Percentiles rank a stretch among this genome's conserved stretches.
These are phyloP conservation scores for Acanthamoeba divionensis DNA, from an alignment of 208 protist genomes.

Conservation along the genomic window DNA sequence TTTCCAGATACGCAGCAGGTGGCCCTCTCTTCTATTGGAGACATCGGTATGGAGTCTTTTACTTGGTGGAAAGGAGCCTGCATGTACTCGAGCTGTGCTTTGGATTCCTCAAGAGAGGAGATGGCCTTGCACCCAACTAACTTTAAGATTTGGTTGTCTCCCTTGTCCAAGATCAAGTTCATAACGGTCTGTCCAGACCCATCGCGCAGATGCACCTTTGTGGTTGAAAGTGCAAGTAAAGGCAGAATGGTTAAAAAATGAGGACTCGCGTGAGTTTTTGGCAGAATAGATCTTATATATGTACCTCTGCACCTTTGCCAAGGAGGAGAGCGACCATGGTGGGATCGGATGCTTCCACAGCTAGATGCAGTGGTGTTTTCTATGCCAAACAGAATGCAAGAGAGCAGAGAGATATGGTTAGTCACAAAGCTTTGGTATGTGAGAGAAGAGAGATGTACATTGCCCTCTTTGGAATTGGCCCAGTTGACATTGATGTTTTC, in stretches of 20 bases:
- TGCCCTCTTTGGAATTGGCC: not conserved
- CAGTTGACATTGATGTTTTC: slow-evolving; percentile 7
- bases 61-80: not conserved
- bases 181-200: not conserved
- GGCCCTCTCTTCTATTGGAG: no score
- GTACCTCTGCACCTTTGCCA: slow-evolving; percentile 7
- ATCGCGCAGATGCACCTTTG: slow-evolving; percentile 38
- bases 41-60: not conserved
- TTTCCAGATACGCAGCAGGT: not conserved
- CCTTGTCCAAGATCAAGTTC: slow-evolving; percentile 24
- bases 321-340: slow-evolving; percentile 1
- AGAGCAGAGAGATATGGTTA: not conserved
- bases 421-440: no score
- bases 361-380: not conserved
- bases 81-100: not conserved
- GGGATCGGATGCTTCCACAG: not conserved
- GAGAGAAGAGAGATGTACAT: not conserved
- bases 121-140: slow-evolving; percentile 3
- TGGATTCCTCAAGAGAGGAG: not conserved
- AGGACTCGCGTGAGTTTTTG: no score
- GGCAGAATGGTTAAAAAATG: no score
- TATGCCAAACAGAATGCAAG: not conserved
- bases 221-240: no score
- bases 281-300: no score
- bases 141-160: slow-evolving; percentile 45